phyloP scores from a whole-genome alignment of 164 flowering plant species.

The Nelumbo lutea region DNA sequence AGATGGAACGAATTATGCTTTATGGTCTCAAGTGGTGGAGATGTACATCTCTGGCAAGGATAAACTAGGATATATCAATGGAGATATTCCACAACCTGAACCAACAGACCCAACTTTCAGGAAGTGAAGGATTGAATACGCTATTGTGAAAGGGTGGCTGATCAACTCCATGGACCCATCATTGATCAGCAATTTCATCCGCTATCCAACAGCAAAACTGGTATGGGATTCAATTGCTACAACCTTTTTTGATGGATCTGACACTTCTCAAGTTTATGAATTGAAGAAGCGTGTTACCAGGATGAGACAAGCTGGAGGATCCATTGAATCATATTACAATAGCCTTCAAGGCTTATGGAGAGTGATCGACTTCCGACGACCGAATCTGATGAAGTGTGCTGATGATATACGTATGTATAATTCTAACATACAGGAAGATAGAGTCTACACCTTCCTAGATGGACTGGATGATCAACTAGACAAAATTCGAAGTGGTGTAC shows the following conservation, averaged over 20 bases:
- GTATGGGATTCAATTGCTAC: constrained; percentile 9
- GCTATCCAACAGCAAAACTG: background rate
- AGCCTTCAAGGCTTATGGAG: constrained; percentile 8
- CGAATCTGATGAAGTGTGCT: background rate
- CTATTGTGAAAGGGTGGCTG: constrained; percentile 5
- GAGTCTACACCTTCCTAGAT: background rate
- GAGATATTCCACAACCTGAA: constrained; percentile 5
- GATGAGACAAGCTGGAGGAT: background rate
- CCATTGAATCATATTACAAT: constrained; percentile 3
- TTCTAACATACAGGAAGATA: background rate
- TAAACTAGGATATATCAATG: background rate
- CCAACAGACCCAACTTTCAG: constrained; percentile 10
- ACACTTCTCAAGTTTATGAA: constrained; percentile 8
- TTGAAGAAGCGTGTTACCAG: background rate
- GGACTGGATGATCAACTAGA: constrained; percentile 2
- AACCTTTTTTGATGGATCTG: constrained; percentile 2
- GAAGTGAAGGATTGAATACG: background rate
- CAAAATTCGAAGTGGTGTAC: background rate
- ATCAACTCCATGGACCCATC: constrained; percentile 3
- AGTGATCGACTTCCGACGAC: background rate
- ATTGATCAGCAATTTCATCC: constrained; percentile 1
- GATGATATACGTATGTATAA: background rate
- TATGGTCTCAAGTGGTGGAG: constrained; percentile 8
- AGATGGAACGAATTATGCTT: constrained; percentile 15
- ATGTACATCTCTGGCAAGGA: background rate